Base-by-base conservation (phyloP, 2,329 filamentous ascomycete species). In the Aspergillus neoniger region DNA sequence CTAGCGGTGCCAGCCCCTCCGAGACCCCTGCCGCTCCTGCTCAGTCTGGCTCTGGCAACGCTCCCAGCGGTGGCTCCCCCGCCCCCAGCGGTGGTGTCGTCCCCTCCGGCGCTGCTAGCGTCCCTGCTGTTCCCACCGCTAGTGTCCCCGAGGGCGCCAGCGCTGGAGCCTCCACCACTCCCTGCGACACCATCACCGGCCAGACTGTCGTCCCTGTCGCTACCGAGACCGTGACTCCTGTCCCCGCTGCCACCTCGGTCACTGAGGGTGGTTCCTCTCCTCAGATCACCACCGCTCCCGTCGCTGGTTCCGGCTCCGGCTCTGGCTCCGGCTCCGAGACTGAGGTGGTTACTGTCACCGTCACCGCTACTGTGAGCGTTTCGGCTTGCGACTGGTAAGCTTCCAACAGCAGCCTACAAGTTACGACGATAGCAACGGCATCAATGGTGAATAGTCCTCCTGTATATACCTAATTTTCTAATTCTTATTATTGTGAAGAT, bases 381-480 rank as follows among this genome's bases (percentile, higher is more conserved):
- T 57, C 62, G 60, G 59, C 58, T 60, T 62, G 65, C 55, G 32
- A 57, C 28, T 56, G 44, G 38, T 67, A 65, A 55, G 53, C 54
- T 41, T 23, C 50, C 25, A 15, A 41, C 36, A 19, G 25, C 43
- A 23, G 17, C 63, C 64, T 51, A 62, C 49, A 57, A 54, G 56
- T 65, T 58, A 61, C 62, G 67, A 65, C 61, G 63, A 69, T 63
- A 62, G 65, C 63, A 64, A 67, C 62, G 65, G 69, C 63, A 68
- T 63, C 63, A 64, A 61, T 59, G 56, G 63, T 63, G 41, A 63
- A 61, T 61, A 61, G 57, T 41, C 51, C 57, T 63, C 60, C 60
- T 72, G 72, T 75, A 73, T 66, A 73, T 70, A 72, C 60, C 50
- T 73, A 74, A 73, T 73, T 55, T 55, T 71, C 41, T 74, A 74